Percentiles rank a stretch among this genome's conserved stretches.
These are phyloP conservation scores for Chalaropsis ovoidea DNA, from an alignment of 2,329 filamentous ascomycete genomes.

Conservation along the genomic window DNA sequence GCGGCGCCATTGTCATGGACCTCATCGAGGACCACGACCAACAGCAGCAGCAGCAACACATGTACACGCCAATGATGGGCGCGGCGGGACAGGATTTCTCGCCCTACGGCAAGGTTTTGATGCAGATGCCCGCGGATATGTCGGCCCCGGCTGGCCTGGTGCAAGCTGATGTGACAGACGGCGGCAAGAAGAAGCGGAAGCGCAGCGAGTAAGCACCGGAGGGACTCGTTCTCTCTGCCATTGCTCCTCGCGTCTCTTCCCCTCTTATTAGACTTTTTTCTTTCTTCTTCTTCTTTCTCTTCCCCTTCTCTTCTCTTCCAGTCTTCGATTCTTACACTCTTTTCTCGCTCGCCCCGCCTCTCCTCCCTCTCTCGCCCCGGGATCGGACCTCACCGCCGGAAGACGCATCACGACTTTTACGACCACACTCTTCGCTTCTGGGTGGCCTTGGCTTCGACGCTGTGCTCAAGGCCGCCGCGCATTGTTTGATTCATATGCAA, in stretches of 20 bases:
- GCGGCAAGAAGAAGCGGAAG: constrained; percentile 55
- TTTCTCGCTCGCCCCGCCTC: background rate
- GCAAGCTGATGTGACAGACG: constrained; percentile 40
- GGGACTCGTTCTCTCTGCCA: background rate
- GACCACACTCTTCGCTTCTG: constrained; percentile 26
- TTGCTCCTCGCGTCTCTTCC: background rate
- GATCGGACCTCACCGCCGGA: constrained; percentile 5
- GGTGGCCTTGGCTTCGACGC: background rate
- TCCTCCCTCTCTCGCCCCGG: background rate
- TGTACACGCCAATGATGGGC: constrained; percentile 36
- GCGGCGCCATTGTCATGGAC: constrained; percentile 82
- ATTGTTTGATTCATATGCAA: constrained; percentile 30
- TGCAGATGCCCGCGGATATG: constrained; percentile 66
- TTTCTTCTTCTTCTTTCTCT: background rate
- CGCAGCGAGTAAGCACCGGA: constrained; percentile 49
- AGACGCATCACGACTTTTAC: constrained; percentile 24
- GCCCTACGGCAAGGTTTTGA: constrained; percentile 65
- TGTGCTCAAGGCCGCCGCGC: constrained; percentile 8
- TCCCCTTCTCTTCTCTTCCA: constrained; percentile 7
- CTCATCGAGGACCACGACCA: constrained; percentile 62
- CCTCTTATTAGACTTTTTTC: background rate
- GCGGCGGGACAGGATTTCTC: constrained; percentile 49
- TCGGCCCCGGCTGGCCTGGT: constrained; percentile 43
- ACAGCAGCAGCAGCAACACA: constrained; percentile 27
- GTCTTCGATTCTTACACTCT: constrained; percentile 18